These are phyloP conservation scores for Limonium bicolor DNA, from an alignment of 148 eudicot species.

Conservation along the genomic window DNA sequence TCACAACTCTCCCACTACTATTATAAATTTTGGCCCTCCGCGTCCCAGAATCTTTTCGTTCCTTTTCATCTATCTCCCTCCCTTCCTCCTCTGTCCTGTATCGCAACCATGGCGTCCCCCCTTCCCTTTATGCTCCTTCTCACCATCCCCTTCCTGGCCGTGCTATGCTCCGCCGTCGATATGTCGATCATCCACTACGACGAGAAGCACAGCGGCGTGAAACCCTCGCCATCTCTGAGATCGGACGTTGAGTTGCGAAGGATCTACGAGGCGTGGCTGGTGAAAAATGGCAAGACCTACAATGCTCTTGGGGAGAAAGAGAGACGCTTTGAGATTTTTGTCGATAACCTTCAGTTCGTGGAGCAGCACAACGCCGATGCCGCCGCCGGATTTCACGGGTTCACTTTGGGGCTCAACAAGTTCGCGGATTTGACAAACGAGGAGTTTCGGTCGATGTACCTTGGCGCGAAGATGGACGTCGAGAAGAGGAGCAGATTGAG, in stretches of 20 bases:
- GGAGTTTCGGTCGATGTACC: slow-evolving; percentile 39
- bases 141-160: slow-evolving; percentile 6
- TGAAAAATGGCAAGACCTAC: slow-evolving; percentile 31
- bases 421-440: slow-evolving; percentile 78
- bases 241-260: slow-evolving; percentile 27
- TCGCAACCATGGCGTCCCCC: slow-evolving; percentile 14
- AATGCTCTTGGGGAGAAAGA: slow-evolving; percentile 57
- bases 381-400: slow-evolving; percentile 14
- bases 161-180: slow-evolving; percentile 39
- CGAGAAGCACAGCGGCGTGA: slow-evolving; percentile 11
- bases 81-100: too few species aligned
- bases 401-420: slow-evolving; percentile 41
- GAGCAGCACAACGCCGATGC: slow-evolving; percentile 30
- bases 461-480: slow-evolving; percentile 22
- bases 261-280: slow-evolving; percentile 61
- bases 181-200: slow-evolving; percentile 61
- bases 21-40: too few species aligned
- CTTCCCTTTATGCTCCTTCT: slow-evolving; percentile 11
- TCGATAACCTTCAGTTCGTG: slow-evolving; percentile 40
- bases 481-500: neutral
- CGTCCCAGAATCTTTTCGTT: too few species aligned
- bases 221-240: slow-evolving; percentile 2
- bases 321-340: slow-evolving; percentile 49
- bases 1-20: too few species aligned
- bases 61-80: too few species aligned